Percentiles rank a stretch among this genome's conserved stretches.
phyloP scores from a whole-genome alignment of 2,329 filamentous ascomycete species.

The Aureobasidium sp. region DNA sequence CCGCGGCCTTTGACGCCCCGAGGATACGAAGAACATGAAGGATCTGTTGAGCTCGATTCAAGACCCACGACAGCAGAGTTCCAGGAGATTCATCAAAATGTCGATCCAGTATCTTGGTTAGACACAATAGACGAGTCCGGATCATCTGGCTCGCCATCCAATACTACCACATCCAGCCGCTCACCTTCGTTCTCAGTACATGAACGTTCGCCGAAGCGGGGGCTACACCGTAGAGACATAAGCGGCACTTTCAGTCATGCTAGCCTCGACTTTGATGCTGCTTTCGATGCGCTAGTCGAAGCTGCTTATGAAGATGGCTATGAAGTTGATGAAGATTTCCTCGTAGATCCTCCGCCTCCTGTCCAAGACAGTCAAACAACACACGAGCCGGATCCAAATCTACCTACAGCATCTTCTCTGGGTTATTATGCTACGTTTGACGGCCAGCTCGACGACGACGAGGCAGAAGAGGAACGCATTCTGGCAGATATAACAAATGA shows the following conservation, averaged over 20 bases:
- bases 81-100: neutral
- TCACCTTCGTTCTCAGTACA: slow-evolving; percentile 70
- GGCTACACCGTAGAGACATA: slow-evolving; percentile 61
- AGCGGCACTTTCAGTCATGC: slow-evolving; percentile 62
- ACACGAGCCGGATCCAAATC: neutral
- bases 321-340: slow-evolving; percentile 51
- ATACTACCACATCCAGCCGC: neutral
- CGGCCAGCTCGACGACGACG: slow-evolving; percentile 26
- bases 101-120: slow-evolving; percentile 26
- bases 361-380: neutral
- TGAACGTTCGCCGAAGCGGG: slow-evolving; percentile 66
- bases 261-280: slow-evolving; percentile 87
- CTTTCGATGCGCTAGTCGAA: slow-evolving; percentile 89
- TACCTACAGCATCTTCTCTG: neutral
- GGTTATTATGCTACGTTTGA: neutral
- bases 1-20: slow-evolving; percentile 64
- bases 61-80: slow-evolving; percentile 1
- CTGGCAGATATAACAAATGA: slow-evolving; percentile 83
- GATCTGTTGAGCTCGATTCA: slow-evolving; percentile 5
- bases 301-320: slow-evolving; percentile 90
- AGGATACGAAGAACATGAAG: slow-evolving; percentile 31
- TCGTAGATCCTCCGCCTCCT: neutral
- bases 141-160: slow-evolving; percentile 38
- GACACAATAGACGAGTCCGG: slow-evolving; percentile 70
- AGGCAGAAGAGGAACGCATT: slow-evolving; percentile 42